Evolutionary conservation across 2,329 filamentous ascomycete species (phyloP).

Genomic region (Pseudogymnoascus sp.): DNA sequence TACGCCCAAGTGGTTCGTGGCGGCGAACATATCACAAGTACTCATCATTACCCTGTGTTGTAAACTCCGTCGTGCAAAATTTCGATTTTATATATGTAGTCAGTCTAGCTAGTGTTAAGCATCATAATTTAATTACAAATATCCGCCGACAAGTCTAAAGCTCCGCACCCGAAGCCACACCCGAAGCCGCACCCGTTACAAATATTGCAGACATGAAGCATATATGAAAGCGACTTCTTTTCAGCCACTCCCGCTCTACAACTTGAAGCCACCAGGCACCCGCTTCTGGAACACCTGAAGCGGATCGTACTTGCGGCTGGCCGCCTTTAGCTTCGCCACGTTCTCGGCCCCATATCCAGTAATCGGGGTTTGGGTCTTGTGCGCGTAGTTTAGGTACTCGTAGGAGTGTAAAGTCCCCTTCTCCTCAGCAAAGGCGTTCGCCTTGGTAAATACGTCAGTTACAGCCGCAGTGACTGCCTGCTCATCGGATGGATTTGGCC

Average conservation of each 20-base stretch:
- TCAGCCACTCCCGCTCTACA: not conserved
- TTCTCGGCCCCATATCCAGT: conserved; percentile 37
- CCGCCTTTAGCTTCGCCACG: conserved; percentile 27
- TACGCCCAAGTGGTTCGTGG: not conserved
- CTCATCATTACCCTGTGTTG: not conserved
- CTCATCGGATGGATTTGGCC: conserved; percentile 6
- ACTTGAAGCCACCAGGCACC: conserved; percentile 15
- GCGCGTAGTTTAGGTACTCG: conserved; percentile 41
- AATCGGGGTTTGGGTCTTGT: conserved; percentile 35
- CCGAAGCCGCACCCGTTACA: not conserved
- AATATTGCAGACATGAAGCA: not conserved
- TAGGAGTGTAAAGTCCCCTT: conserved; percentile 11
- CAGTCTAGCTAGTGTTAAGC: not conserved
- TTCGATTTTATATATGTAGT: not conserved
- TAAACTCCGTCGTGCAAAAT: not conserved
- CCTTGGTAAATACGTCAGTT: not conserved
- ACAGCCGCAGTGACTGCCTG: not conserved
- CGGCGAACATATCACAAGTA: not conserved
- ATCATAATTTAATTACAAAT: not conserved
- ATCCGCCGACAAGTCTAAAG: not conserved
- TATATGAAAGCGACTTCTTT: not conserved
- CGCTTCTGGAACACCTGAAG: conserved; percentile 30
- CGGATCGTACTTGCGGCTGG: conserved; percentile 33
- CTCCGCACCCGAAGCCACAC: not conserved
- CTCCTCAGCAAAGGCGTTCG: not conserved